These are phyloP conservation scores for Tolypocladium album DNA, from an alignment of 2,329 filamentous ascomycete genomes.

Conservation along the genomic window DNA sequence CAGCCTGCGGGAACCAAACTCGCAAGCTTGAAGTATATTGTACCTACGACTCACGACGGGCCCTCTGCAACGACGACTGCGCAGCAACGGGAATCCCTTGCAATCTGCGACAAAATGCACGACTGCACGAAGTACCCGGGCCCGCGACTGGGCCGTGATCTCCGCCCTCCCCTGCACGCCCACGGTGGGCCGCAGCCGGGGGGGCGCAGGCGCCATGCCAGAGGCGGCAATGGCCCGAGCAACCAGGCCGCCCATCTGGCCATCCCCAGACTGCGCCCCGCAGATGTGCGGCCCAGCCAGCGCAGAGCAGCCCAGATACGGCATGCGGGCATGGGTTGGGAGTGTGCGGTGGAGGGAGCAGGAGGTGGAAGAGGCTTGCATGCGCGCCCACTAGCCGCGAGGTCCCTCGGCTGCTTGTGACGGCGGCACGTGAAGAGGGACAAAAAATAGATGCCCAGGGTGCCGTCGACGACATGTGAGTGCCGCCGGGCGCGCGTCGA, in stretches of 20 bases:
- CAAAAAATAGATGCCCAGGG: neutral
- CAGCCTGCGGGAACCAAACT: neutral
- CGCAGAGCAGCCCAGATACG: neutral
- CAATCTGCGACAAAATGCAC: neutral
- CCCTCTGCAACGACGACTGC: neutral
- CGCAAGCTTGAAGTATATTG: neutral
- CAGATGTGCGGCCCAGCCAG: neutral
- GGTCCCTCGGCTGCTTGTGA: constrained; percentile 10
- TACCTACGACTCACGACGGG: neutral
- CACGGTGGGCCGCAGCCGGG: neutral
- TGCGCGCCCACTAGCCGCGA: constrained; percentile 2
- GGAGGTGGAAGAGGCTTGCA: constrained; percentile 1
- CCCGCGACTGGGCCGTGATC: neutral
- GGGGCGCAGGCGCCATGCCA: constrained; percentile 1
- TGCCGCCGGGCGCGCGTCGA: neutral
- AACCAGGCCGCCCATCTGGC: constrained; percentile 1
- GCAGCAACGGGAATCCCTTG: neutral
- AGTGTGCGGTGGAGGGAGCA: neutral
- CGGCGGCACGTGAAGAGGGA: neutral
- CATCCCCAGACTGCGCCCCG: constrained; percentile 6
- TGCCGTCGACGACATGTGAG: neutral
- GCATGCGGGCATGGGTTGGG: neutral
- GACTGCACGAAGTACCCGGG: neutral
- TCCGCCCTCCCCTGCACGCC: constrained; percentile 1
- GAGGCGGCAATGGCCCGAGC: constrained; percentile 4